phyloP scores from a whole-genome alignment of 2,329 filamentous ascomycete species.

The Sphaerulina musiva region DNA sequence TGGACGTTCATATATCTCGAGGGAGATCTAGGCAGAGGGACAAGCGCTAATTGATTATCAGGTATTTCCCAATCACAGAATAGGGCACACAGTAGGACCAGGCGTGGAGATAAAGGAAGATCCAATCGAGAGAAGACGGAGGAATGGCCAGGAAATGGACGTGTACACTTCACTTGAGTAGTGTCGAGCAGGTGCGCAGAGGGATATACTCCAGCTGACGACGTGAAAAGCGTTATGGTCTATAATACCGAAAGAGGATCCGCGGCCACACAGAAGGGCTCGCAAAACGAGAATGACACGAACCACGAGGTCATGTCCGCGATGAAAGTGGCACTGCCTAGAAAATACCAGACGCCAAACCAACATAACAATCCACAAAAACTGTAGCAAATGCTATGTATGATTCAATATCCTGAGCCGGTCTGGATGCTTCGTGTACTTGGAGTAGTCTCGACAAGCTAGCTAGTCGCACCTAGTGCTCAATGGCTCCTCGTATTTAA shows the following conservation, averaged over 20 bases:
- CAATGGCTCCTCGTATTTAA: no score
- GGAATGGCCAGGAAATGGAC: conserved; percentile 51
- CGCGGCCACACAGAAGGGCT: neutral
- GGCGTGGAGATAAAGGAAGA: conserved; percentile 74
- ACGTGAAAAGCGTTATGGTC: no score
- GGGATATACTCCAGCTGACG: neutral
- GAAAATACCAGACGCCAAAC: no score
- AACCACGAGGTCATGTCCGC: neutral
- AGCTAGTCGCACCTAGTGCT: no score
- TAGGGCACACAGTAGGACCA: conserved; percentile 63
- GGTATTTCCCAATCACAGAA: conserved; percentile 57
- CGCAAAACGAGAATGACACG: neutral
- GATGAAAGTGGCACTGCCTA: no score
- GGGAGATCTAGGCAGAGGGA: neutral
- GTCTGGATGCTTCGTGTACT: no score
- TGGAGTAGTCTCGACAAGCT: no score
- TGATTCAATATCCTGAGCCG: no score
- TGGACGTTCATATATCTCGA: no score
- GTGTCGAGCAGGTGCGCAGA: conserved; percentile 9
- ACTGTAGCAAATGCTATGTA: no score
- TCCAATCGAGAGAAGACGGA: conserved; percentile 50
- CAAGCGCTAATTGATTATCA: conserved; percentile 26
- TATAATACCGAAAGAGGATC: neutral
- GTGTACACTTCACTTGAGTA: conserved; percentile 65
- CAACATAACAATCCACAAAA: no score